phyloP scores from a whole-genome alignment of 495 filamentous ascomycete species.

The Xylaria palmicola region DNA sequence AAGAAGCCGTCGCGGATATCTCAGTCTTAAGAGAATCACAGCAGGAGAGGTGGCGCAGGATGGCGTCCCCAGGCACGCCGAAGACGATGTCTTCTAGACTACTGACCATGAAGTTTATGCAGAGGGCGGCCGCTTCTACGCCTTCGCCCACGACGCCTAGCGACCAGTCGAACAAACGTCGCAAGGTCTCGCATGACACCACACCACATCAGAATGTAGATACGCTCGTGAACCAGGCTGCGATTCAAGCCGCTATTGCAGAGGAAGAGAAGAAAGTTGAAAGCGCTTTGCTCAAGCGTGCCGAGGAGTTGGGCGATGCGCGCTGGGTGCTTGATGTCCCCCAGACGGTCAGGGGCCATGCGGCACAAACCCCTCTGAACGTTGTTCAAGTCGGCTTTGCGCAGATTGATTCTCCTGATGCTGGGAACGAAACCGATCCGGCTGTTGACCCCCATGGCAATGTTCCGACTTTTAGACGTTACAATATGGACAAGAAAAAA shows the following conservation, averaged over 20 bases:
- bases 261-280: conserved; percentile 73
- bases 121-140: conserved; percentile 69
- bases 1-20: background rate
- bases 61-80: conserved; percentile 40
- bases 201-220: conserved; percentile 22
- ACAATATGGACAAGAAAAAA: conserved; percentile 45
- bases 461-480: conserved; percentile 31
- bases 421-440: conserved; percentile 26
- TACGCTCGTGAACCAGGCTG: conserved; percentile 43
- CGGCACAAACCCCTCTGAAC: conserved; percentile 34
- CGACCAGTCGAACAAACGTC: conserved; percentile 53
- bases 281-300: conserved; percentile 67
- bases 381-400: conserved; percentile 51
- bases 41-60: conserved; percentile 19
- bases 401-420: conserved; percentile 45
- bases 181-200: conserved; percentile 38
- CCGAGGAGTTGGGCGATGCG: conserved; percentile 76
- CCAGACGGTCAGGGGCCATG: conserved; percentile 13
- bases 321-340: conserved; percentile 73
- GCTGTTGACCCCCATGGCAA: conserved; percentile 28
- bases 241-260: conserved; percentile 66
- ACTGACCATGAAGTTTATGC: conserved; percentile 99
- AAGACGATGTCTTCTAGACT: conserved; percentile 89
- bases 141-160: conserved; percentile 40
- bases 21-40: background rate